Base-by-base conservation (phyloP, 2,329 filamentous ascomycete species). In the Botrytis hyacinthi region DNA sequence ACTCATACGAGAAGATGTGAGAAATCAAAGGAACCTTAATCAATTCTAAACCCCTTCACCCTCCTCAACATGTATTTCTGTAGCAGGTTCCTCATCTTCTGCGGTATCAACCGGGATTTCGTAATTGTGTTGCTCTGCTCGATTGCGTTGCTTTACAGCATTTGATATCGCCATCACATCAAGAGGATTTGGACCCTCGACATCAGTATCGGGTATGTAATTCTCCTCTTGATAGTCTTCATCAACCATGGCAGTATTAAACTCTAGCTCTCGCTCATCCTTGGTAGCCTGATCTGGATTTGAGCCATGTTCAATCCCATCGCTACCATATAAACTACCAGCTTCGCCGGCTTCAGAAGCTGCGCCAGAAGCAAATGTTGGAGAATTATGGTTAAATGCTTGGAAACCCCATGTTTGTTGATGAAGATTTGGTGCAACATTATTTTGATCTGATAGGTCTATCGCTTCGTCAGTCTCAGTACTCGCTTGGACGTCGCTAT, bases 41-140 rank as follows among this genome's bases (percentile, higher is more conserved):
- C 75, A 44, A 77, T 67, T 67, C 79, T 79, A 73, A 79, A 71
- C 5, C 76, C 79, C 57, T 79, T 54, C 80, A 59, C 77, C 75
- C 20, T 81, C 80, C 61, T 78, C 78, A 35, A 82, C 73, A 75
- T 81, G 80, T 61, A 81, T 81, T 70, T 81, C 80, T 10, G 78
- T 75, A 2, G 78, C 78, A 22, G 78, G 76, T 37, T 78, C 78
- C 44, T 80, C 80, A 20, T 79, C 75, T 20, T 68, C 60, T 35
- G 76, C 75, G 20, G 22, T 37, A 14, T 75, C 73, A 4, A 70
- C 66, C 26, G 65, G 70, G 40, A 76, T 73, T 29, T 76, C 68
- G 57, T 66, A 71, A 69, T 69, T 65, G 57, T 59, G 61, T 20
- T 42, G 40, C 29, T 61, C 26, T n/a, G 14, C n/a, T 18, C 46